Evolutionary conservation across 2,329 filamentous ascomycete genomes (phyloP), one percentile per base, ranked within the genome.

Genomic region (Allantophomopsis lycopodina): DNA sequence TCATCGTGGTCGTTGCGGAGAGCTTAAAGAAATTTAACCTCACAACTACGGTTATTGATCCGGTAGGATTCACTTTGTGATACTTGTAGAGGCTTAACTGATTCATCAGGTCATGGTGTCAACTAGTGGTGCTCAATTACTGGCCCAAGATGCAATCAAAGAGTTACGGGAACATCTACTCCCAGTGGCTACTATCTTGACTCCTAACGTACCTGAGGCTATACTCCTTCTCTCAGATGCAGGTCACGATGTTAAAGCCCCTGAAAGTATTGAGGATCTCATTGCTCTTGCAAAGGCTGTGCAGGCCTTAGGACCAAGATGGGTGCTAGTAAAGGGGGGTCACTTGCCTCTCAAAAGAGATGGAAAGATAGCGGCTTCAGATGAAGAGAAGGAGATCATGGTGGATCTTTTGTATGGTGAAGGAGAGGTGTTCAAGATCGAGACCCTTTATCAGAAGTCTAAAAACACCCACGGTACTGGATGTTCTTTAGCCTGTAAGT

Each of bases 391-490:
- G 37, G 63, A 76, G 18, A 51, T 82, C 2, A 76, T 95, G 1
- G 69, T 93, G 20, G 85, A 96, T 54, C 69, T 95, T 3, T 68
- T 94, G 5, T 75, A 76, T 34, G 82, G 84, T 6, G 68, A 68
- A 0, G 65, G 62, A 0, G 58, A 70, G n/a, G 57, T 70, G 0
- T 65, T 75, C 1, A 63, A 76, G 32, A 70, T 94, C 37, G 71
- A 87, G 57, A 83, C 76, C 32, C 66, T 69, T 4, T 95, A 82
- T 54, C 68, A 85, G 45, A 61, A 68, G 8, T 86, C 81, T 7
- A 79, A 68, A 43, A 89, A 89, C 54, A 96, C 89, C 0, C 91
- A 98, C 53, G 91, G 91, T 1, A 96, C 91, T 0, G 91, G 91
- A 4, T 98, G 91, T 55, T 93, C 87, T 8, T 69, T 96, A 43